Percentiles rank a stretch among this genome's conserved stretches.
Evolutionary conservation across 2,329 filamentous ascomycete genomes (phyloP).

Genomic region (Stylonectria norvegica): DNA sequence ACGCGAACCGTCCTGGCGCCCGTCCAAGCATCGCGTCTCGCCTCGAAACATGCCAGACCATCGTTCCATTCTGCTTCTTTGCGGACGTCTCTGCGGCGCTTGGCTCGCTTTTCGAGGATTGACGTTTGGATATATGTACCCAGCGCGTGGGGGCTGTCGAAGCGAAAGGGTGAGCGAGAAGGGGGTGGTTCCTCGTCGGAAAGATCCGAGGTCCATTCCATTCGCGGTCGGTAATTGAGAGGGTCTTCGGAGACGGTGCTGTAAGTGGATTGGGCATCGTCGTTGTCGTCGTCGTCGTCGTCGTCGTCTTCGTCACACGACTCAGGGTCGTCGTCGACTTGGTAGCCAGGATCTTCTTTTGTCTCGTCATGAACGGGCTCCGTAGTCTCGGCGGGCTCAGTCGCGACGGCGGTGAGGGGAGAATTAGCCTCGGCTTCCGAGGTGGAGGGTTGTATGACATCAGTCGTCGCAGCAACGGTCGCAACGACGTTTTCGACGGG

Average conservation of each 20-base stretch:
- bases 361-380: conserved; percentile 30
- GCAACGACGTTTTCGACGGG: conserved; percentile 5
- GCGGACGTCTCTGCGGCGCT: conserved; percentile 54
- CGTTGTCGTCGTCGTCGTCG: conserved; percentile 40
- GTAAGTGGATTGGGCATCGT: conserved; percentile 52
- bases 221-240: conserved; percentile 46
- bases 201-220: conserved; percentile 57
- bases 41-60: conserved; percentile 75
- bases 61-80: conserved; percentile 75
- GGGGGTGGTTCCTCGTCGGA: conserved; percentile 45
- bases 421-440: too few relatives aligned
- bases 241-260: conserved; percentile 56
- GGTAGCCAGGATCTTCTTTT: conserved; percentile 34
- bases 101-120: conserved; percentile 49
- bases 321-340: conserved; percentile 41
- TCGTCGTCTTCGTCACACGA: conserved; percentile 31
- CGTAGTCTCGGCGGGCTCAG: conserved; percentile 11
- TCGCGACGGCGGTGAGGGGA: conserved; percentile 2
- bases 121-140: conserved; percentile 40
- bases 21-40: conserved; percentile 80
- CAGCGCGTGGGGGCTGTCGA: conserved; percentile 48
- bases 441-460: background rate
- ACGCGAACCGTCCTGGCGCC: conserved; percentile 62
- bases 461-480: conserved; percentile 4
- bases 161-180: conserved; percentile 47